Base-by-base conservation (phyloP, 2,329 filamentous ascomycete species). In the Teratosphaeria destructans region DNA sequence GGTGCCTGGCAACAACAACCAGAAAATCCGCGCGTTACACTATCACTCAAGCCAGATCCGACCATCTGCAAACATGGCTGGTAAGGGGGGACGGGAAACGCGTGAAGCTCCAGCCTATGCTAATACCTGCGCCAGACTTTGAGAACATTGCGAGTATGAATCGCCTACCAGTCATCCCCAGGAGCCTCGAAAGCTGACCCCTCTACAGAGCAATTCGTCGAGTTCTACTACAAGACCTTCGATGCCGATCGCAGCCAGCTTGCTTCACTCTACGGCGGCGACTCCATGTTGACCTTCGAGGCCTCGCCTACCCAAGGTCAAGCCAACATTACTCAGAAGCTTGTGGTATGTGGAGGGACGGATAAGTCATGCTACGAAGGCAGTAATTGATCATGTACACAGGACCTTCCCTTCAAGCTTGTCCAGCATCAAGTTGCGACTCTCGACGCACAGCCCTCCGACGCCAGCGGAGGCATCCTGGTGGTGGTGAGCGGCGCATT, bases 211-310 rank as follows among this genome's bases (percentile, higher is more conserved):
- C 84, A 95, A 78, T 96, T 97, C 77, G 87, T 93, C 66, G 73
- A 86, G 62, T 93, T 87, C 81, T 97, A 96, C 85, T 96, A 96
- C 83, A 81, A 87, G 71, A 86, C 85, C 61, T 96, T 96, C 77
- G 91, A 96, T 74, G 64, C 72, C 62, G 81, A 92, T 76, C 87
- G 91, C 70, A 76, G 77, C 59, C 69, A 73, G 57, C 82, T 96
- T 52, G 77, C 75, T 14, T 71, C 77, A 63, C 89, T 96, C 78
- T 97, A 96, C 81, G 93, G 88, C 70, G 82, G 87, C 4, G 75
- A 86, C 62, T 97, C 94, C 55, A 95, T 96, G 88, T 82, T 97
- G 76, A 96, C 93, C 56, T 97, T 96, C 71, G 90, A 97, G 82
- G 85, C 82, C 54, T 68, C 79, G 53, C 85, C 87, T 14, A 75